Evolutionary conservation across 345 rosid genomes (phyloP), one percentile per base, ranked within the genome.

Genomic region (Psidium guajava): DNA sequence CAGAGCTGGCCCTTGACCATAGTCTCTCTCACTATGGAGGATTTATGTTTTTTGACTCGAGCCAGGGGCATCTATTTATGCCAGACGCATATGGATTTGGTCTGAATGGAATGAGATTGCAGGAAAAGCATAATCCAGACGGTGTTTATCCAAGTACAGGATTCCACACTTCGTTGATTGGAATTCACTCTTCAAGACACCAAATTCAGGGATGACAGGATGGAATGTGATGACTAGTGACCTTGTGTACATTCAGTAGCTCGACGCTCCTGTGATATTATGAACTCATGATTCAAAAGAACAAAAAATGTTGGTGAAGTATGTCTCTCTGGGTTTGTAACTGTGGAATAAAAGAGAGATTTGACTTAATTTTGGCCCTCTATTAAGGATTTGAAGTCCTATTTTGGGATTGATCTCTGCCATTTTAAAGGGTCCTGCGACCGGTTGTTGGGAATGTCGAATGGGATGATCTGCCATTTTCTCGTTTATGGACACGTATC

Each of bases 121-220:
- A 83, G 57, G 91, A 80, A 12, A 88, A 88, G 74, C 86, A 90
- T 75, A 32, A 50, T n/a, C n/a, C 1, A 20, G 11, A 56, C 9
- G 55, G 32, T 24, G 81, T 54, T 81, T 81, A 54, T 24, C 54
- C 61, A 20, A 12, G 84, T 28, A 16, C 52, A 22, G 84, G 80
- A 42, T 51, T 91, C 81, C 86, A 69, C 52, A 89, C 86, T 84
- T 83, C 90, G 47, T 87, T 90, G 86, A 90, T 89, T 81, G 88
- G 86, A 75, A 56, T 88, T 83, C 86, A 82, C 50, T 83, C 84
- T 55, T 21, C 83, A 13, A 82, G 90, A 80, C 83, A 87, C 47
- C 84, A 87, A 83, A 84, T 85, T 56, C 61, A 54, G 42, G 87
- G 89, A 85, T 89, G 73, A 86, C 84, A 24, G 58, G 24, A 40